Evolutionary conservation across 306 rosid species (phyloP).

Genomic region (Delonix regia): DNA sequence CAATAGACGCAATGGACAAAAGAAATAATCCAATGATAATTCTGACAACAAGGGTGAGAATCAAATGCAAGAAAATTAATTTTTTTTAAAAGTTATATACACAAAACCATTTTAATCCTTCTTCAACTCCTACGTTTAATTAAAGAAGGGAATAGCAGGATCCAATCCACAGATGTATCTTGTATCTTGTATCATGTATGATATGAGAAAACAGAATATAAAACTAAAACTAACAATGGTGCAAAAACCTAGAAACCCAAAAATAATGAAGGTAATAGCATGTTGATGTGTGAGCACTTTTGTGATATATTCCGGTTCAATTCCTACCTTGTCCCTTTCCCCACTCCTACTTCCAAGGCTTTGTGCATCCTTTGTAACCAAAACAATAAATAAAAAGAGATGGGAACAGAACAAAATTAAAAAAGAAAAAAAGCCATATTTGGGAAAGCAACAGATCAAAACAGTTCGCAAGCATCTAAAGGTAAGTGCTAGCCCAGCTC

Average conservation of each 20-base stretch:
- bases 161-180: background rate
- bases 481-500: background rate
- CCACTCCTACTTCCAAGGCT: too few species aligned
- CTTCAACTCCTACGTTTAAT: conserved; percentile 20
- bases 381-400: background rate
- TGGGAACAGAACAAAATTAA: conserved; percentile 10
- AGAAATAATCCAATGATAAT: conserved; percentile 19
- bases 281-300: background rate
- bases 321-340: background rate
- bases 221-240: background rate
- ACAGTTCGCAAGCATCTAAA: conserved; percentile 5
- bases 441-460: background rate
- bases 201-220: background rate
- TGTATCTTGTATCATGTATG: background rate
- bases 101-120: conserved; percentile 17
- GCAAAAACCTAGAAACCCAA: background rate
- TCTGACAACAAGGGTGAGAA: background rate
- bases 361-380: too few species aligned
- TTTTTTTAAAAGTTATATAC: conserved; percentile 14
- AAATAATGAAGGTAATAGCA: background rate
- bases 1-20: background rate
- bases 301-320: background rate
- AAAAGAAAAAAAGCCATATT: background rate
- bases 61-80: conserved; percentile 11
- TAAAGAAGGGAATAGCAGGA: conserved; percentile 26